A percentile compares a stretch with the other conserved stretches of the same genome.
Evolutionary conservation across 768 basidiomycete species (phyloP).

Genomic region (Chiua virens): DNA sequence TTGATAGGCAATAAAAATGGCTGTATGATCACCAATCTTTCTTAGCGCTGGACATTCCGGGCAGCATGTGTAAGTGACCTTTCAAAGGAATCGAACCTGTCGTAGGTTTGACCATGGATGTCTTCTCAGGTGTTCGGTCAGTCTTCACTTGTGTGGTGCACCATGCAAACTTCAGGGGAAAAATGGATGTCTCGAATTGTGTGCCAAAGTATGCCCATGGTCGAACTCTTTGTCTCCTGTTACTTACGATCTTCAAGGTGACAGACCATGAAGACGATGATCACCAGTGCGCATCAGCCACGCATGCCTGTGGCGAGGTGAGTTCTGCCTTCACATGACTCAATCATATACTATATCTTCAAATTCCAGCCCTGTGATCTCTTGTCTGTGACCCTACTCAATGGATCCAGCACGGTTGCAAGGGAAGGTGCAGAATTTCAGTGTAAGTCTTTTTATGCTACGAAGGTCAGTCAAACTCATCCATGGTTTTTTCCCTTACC

Average conservation of each 20-base stretch:
- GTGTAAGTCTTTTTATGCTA: slow-evolving; percentile 36
- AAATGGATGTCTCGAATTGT: slow-evolving; percentile 51
- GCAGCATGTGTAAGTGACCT: too few species aligned
- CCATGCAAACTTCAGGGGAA: slow-evolving; percentile 46
- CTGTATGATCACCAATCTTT: too few species aligned
- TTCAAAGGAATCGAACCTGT: too few species aligned
- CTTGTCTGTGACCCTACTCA: slow-evolving; percentile 20
- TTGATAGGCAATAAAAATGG: slow-evolving; percentile 35
- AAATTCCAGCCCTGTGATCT: slow-evolving; percentile 43
- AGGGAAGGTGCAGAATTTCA: slow-evolving; percentile 43
- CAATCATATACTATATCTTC: not conserved
- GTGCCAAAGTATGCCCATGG: slow-evolving; percentile 45
- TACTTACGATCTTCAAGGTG: slow-evolving; percentile 32
- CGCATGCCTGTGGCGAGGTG: slow-evolving; percentile 59
- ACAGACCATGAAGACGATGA: slow-evolving; percentile 46
- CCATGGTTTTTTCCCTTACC: slow-evolving; percentile 2
- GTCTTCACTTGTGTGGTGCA: slow-evolving; percentile 54
- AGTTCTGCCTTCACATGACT: not conserved
- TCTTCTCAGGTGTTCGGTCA: slow-evolving; percentile 47
- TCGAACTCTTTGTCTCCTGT: not conserved
- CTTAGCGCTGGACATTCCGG: too few species aligned
- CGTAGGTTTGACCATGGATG: not conserved
- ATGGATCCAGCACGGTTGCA: slow-evolving; percentile 38
- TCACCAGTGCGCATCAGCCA: slow-evolving; percentile 52
- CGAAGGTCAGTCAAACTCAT: not conserved